Evolutionary conservation across 1,139 yeast species (phyloP).

Genomic region (Magnusiomyces paraingens): DNA sequence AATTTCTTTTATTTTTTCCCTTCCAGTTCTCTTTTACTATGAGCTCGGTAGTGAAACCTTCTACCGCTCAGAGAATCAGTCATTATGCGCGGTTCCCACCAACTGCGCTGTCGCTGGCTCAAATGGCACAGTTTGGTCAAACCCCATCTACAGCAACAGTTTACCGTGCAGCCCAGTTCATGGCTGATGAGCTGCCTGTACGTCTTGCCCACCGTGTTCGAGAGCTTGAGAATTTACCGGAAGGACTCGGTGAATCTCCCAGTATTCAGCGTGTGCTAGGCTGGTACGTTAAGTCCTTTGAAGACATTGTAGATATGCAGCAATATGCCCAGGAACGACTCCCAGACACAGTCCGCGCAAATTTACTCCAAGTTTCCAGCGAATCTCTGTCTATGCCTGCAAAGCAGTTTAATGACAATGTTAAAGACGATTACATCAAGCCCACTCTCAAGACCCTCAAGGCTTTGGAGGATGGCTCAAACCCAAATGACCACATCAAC

Average conservation of each 20-base stretch:
- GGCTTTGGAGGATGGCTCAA: slow-evolving; percentile 23
- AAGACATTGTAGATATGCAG: slow-evolving; percentile 57
- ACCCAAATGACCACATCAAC: not conserved
- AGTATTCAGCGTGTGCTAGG: slow-evolving; percentile 70
- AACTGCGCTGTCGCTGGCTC: slow-evolving; percentile 76
- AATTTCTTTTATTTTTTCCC: not conserved
- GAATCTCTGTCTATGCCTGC: slow-evolving; percentile 1
- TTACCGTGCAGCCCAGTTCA: slow-evolving; percentile 77
- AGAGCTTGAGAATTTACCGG: slow-evolving; percentile 75
- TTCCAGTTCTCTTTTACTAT: not conserved
- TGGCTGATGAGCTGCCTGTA: slow-evolving; percentile 82
- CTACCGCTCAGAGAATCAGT: slow-evolving; percentile 30
- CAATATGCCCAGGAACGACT: slow-evolving; percentile 10
- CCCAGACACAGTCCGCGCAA: slow-evolving; percentile 9
- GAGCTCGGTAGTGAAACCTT: not conserved
- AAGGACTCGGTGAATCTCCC: slow-evolving; percentile 65
- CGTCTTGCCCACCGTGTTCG: slow-evolving; percentile 80
- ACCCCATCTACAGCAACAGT: slow-evolving; percentile 70
- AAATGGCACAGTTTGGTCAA: slow-evolving; percentile 88
- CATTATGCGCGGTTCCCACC: slow-evolving; percentile 71
- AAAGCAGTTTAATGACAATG: not conserved
- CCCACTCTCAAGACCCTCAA: not conserved
- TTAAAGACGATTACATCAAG: not conserved
- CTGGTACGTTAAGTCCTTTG: slow-evolving; percentile 91
- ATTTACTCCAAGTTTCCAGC: slow-evolving; percentile 13